Conservation (phyloP, 257 asterid species). For the Lycium barbarum region DNA sequence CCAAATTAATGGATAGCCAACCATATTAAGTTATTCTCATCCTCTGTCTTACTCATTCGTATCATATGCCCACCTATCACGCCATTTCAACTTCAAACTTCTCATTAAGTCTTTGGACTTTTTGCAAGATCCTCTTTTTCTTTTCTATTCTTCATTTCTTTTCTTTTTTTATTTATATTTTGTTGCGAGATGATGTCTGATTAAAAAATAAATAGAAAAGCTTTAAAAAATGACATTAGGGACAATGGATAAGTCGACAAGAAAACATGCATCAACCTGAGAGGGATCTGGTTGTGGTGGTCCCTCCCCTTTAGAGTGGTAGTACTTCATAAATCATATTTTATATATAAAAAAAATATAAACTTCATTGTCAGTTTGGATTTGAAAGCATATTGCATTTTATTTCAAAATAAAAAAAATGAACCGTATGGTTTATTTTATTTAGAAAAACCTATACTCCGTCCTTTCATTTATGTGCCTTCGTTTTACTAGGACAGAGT, state of each 20-base stretch:
- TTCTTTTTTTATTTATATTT: not conserved
- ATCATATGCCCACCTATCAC: slow-evolving; percentile 27
- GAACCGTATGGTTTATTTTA: too few species aligned
- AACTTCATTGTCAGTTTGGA: not conserved
- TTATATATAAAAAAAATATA: not conserved
- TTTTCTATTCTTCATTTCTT: too few species aligned
- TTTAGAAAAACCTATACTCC: too few species aligned
- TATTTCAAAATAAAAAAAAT: not conserved
- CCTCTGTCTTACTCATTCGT: slow-evolving; percentile 19
- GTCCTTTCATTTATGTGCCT: too few species aligned
- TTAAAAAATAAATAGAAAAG: not conserved
- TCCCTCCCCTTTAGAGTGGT: not conserved
- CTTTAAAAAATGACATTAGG: not conserved
- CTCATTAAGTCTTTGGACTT: not conserved
- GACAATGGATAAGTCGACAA: slow-evolving; percentile 22
- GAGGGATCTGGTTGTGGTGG: slow-evolving; percentile 3
- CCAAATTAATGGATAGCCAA: slow-evolving; percentile 18
- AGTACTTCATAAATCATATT: not conserved
- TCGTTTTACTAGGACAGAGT: too few species aligned
- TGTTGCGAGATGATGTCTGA: not conserved
- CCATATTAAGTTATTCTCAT: slow-evolving; percentile 20
- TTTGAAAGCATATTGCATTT: not conserved
- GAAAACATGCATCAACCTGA: slow-evolving; percentile 27
- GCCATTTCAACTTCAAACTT: slow-evolving; percentile 20
- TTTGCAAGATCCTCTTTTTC: not conserved